Conservation (phyloP, 345 rosid species). For the Rhodomyrtus tomentosa region DNA sequence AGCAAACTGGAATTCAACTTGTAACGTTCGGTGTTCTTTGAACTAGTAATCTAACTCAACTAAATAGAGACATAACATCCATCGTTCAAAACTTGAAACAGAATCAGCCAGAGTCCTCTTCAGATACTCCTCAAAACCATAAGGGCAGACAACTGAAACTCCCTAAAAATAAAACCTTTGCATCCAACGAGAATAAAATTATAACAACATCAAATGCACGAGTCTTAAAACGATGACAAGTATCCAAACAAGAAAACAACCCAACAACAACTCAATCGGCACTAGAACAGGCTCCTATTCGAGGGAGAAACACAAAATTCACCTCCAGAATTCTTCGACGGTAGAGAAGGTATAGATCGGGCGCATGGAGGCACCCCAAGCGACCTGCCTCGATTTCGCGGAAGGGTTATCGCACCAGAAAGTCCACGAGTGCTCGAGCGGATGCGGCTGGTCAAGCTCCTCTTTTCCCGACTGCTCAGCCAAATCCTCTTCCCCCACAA, state of each 20-base stretch:
- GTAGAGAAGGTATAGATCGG: constrained; percentile 59
- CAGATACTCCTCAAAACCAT: neutral
- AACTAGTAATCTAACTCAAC: neutral
- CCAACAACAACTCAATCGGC: neutral
- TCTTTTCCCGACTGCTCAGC: neutral
- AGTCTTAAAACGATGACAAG: neutral
- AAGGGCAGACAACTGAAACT: neutral
- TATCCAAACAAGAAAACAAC: neutral
- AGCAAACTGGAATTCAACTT: no score
- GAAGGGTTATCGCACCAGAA: constrained; percentile 79
- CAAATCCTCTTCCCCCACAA: neutral
- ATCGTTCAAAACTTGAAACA: neutral
- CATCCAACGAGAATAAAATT: neutral
- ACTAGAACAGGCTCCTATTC: neutral
- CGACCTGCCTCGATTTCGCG: constrained; percentile 39
- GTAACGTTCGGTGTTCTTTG: no score
- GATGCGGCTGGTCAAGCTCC: constrained; percentile 3
- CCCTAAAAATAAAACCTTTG: neutral
- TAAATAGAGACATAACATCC: neutral
- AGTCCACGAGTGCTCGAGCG: constrained; percentile 70
- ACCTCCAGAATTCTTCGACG: constrained; percentile 89
- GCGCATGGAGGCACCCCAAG: constrained; percentile 78
- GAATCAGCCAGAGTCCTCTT: neutral
- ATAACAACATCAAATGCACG: neutral
- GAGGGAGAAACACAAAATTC: neutral